A percentile compares a stretch with the other conserved stretches of the same genome.
phyloP scores from a whole-genome alignment of 2,329 filamentous ascomycete genomes.

The Nigrospora sphaerica region DNA sequence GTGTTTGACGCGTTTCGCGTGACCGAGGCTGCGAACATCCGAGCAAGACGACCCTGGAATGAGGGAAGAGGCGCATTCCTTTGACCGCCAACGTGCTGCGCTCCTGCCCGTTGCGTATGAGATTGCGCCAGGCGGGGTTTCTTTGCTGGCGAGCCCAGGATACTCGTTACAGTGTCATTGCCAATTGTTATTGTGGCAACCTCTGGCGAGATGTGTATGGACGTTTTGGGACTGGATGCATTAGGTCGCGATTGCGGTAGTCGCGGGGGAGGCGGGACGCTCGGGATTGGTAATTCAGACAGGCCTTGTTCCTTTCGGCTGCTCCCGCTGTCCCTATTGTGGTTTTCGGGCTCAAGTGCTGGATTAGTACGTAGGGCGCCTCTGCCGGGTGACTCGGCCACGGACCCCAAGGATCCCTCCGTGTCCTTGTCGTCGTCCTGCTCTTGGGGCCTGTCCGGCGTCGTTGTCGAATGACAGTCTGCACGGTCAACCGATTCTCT shows the following conservation, averaged over 20 bases:
- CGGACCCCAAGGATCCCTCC: no score
- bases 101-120: slow-evolving; percentile 19
- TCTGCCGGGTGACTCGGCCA: no score
- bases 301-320: slow-evolving; percentile 1
- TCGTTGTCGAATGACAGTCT: slow-evolving; percentile 1
- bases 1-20: slow-evolving; percentile 1
- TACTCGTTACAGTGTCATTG: slow-evolving; percentile 56
- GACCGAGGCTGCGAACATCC: slow-evolving; percentile 33
- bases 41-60: slow-evolving; percentile 35
- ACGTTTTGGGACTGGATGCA: slow-evolving; percentile 16
- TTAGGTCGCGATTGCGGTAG: slow-evolving; percentile 16
- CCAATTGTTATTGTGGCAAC: slow-evolving; percentile 72
- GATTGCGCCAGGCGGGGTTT: slow-evolving; percentile 33
- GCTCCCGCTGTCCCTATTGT: slow-evolving; percentile 2
- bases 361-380: no score
- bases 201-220: slow-evolving; percentile 54
- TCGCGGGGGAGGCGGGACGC: slow-evolving; percentile 22
- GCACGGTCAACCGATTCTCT: slow-evolving; percentile 13
- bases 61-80: slow-evolving; percentile 25
- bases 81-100: slow-evolving; percentile 15
- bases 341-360: no score
- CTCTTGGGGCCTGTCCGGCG: slow-evolving; percentile 4
- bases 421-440: neutral
- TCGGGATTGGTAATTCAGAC: slow-evolving; percentile 23
- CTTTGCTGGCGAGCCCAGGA: slow-evolving; percentile 52